Evolutionary conservation across 768 basidiomycete genomes (phyloP), one percentile per base, ranked within the genome.

Genomic region (Boletellus ananas): DNA sequence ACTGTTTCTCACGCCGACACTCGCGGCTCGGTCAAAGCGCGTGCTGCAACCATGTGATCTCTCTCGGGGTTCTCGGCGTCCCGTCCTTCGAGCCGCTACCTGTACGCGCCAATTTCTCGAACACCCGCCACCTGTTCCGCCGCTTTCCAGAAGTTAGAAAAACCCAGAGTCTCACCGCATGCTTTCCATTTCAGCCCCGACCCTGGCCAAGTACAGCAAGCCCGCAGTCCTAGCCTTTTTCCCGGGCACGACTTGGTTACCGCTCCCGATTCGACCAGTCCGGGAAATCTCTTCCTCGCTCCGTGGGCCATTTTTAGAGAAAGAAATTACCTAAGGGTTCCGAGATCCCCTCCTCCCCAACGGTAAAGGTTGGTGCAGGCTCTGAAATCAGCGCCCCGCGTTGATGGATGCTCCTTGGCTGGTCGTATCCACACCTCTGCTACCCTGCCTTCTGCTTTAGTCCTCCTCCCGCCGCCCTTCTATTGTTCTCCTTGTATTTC

Each of bases 191-290:
- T 21, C 16, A 9, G 31, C 39, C 23, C 21, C 18, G 4, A 25
- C 31, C 29, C 6, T 20, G 7, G 31, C 6, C 11, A 35, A 17
- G n/a, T 39, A 58, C 57, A 60, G 46, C 58, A 50, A 43, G 34
- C 36, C 11, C n/a, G n/a, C 34, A 40, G 23, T 14, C 39, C 20
- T 12, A 6, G 13, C 14, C 13, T 34, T 12, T 25, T 36, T 29
- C 23, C 11, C 27, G 17, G 4, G 25, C 18, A 17, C 18, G 4
- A 36, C 9, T 29, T 40, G 16, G 42, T 42, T 17, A 8, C 52
- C 47, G 14, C 11, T 40, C 4, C 39, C 21, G 21, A 16, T 11
- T 9, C 11, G 7, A 29, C 29, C 29, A 29, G 6, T 29, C 29
- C 9, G 29, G 29, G 11, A 3, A 29, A 29, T 9, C 11, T 29